Evolutionary conservation across 768 basidiomycete genomes (phyloP), one percentile per base, ranked within the genome.

Genomic region (Russula sp.): DNA sequence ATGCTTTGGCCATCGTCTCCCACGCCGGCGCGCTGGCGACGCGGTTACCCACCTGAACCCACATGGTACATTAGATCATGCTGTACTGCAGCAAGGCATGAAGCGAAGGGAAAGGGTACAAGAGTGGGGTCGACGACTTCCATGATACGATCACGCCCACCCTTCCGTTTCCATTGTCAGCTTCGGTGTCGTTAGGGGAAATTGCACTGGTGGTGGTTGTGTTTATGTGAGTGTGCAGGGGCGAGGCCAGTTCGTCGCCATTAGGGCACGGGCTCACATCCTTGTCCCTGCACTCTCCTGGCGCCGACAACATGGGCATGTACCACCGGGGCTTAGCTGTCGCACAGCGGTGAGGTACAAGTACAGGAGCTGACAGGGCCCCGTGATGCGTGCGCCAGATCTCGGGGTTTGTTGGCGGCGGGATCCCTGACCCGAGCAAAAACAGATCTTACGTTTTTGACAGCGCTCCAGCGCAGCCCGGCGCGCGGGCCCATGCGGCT

Each of bases 21-120:
- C 62, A 63, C 56, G 20, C 62, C 63, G 47, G 63, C 63, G 53
- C 63, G 27, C 20, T 59, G 63, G 63, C 63, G 31, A n/a, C 22
- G 44, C n/a, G 13, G 6, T 40, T 27, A 27, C 22, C 13, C 20
- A 27, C 22, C 27, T 11, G 47, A 27, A 48, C 20, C 47, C 47
- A 48, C 47, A 48, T 48, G 47, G 47, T 22, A 27, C 22, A 42
- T 40, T 13, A 42, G 22, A 44, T 57, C 44, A 49, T 49, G 35
- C 57, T 27, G 35, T 34, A 18, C 20, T 37, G 35, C n/a, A 2
- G 57, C 37, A 10, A 27, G 8, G 57, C 9, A 13, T 42, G 11
- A n/a, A 37, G 47, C 13, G 35, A 39, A 56, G 44, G 34, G 18
- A 56, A 56, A 18, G 42, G 47, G n/a, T 20, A n/a, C 37, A 32